phyloP scores from a whole-genome alignment of 2,329 filamentous ascomycete species.

The Ambrosiella cleistominuta region DNA sequence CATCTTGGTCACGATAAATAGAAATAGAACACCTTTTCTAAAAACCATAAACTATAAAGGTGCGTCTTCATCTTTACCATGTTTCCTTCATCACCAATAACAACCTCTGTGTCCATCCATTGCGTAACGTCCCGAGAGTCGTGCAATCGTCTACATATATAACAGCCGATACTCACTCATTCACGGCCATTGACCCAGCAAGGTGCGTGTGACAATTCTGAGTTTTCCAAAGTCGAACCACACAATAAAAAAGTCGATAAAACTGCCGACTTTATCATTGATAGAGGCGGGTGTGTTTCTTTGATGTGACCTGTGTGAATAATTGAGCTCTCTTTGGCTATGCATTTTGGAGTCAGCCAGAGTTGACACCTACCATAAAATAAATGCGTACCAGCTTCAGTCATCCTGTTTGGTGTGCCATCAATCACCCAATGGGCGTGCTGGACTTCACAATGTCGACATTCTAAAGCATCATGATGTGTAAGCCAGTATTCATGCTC shows the following conservation, averaged over 20 bases:
- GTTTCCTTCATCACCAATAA: background rate
- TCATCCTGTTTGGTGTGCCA: background rate
- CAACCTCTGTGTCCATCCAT: background rate
- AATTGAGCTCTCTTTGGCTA: background rate
- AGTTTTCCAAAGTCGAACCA: background rate
- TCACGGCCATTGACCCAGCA: background rate
- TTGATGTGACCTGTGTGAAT: background rate
- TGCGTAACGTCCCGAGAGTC: background rate
- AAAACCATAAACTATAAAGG: background rate
- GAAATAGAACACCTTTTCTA: background rate
- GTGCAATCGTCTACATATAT: background rate
- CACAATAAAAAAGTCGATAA: background rate
- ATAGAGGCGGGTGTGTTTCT: background rate
- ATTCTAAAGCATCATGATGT: background rate
- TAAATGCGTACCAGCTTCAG: background rate
- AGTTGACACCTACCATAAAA: background rate
- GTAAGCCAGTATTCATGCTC: background rate
- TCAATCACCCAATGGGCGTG: background rate
- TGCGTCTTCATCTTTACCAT: background rate
- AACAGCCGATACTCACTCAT: background rate
- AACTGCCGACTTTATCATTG: background rate
- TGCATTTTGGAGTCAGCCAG: background rate
- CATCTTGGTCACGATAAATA: background rate
- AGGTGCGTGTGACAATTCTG: background rate
- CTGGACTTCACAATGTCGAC: background rate